Base-by-base conservation (phyloP, 176 grass and related monocot genomes). In the Lolium rigidum region DNA sequence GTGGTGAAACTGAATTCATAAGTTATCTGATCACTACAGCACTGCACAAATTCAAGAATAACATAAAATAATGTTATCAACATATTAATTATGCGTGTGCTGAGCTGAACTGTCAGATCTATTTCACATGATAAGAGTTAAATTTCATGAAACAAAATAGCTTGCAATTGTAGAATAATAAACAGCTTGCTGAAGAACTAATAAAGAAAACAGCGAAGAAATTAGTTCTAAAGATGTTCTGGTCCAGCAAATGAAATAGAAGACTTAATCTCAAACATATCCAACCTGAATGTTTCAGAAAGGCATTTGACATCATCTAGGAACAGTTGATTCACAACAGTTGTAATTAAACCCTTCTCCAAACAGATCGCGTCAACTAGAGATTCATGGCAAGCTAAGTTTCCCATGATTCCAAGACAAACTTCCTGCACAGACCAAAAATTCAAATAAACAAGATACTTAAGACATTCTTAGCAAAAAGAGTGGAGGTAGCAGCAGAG, bases 401-500 rank as follows among this genome's bases (percentile, higher is more conserved):
- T 98, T 76, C 86, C 96, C 71, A 98, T 91, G 44, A 98, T 98
- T 88, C 96, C 96, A 78, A 98, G 76, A 82, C 96, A 98, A 74
- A 98, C 89, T 92, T 98, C 96, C 96, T 98, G 89, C 18, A 86
- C 22, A 54, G 59, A 68, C 39, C 25, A 85, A 82, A 75, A 79
- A 79, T 54, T 74, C n/a, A 81, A 81, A 85, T 5, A 80, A 55
- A 69, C 15, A 89, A 54, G 49, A 50, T 22, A 74, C 4, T 64
- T 4, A 62, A 75, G 54, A 79, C 39, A 85, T 60, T 16, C 3
- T 65, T 57, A 83, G 9, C 13, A 78, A 67, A 79, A 58, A 72
- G 20, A 67, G 12, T 79, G 76, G 60, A 47, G 57, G 61, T n/a
- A 76, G 62, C 18, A 70, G 31, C 31, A 67, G 5, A 74, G 77